A percentile compares a stretch with the other conserved stretches of the same genome.
Evolutionary conservation across 1,139 yeast genomes (phyloP).

Genomic region (Yamadazyma kanchanaburiensis): DNA sequence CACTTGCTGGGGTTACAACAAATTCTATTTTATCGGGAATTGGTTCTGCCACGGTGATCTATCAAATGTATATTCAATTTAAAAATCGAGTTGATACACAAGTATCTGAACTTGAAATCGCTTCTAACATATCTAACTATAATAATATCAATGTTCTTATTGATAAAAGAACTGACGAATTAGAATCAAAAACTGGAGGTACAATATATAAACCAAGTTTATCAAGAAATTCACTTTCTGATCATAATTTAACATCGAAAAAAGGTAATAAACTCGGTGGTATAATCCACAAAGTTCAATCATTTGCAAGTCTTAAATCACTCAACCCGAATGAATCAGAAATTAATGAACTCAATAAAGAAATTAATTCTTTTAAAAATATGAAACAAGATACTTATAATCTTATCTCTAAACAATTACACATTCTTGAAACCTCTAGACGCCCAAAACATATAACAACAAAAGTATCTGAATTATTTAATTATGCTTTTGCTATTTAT

Average conservation of each 20-base stretch:
- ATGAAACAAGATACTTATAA: conserved; percentile 26
- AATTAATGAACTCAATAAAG: conserved; percentile 31
- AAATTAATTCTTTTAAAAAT: conserved; percentile 31
- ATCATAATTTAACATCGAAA: conserved; percentile 10
- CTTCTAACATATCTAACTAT: conserved; percentile 20
- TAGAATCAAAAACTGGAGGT: conserved; percentile 22
- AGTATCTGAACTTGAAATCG: conserved; percentile 4
- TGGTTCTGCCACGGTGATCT: conserved; percentile 71
- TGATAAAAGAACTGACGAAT: conserved; percentile 24
- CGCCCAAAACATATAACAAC: conserved; percentile 3
- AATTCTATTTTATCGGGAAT: conserved; percentile 73
- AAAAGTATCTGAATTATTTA: conserved; percentile 11
- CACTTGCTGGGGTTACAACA: conserved; percentile 67
- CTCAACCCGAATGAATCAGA: conserved; percentile 15
- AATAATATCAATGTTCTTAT: conserved; percentile 38
- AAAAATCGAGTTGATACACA: neutral
- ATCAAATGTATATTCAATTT: conserved; percentile 8
- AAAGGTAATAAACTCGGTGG: conserved; percentile 18
- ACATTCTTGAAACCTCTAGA: conserved; percentile 12
- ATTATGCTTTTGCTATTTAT: conserved; percentile 49
- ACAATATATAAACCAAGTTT: conserved; percentile 22
- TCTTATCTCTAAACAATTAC: conserved; percentile 22
- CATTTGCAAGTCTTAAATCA: conserved; percentile 35
- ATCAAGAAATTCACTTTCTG: conserved; percentile 7
- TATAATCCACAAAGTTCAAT: conserved; percentile 38